phyloP scores from a whole-genome alignment of 805 yeast genomes.

The Brettanomyces bruxellensis region DNA sequence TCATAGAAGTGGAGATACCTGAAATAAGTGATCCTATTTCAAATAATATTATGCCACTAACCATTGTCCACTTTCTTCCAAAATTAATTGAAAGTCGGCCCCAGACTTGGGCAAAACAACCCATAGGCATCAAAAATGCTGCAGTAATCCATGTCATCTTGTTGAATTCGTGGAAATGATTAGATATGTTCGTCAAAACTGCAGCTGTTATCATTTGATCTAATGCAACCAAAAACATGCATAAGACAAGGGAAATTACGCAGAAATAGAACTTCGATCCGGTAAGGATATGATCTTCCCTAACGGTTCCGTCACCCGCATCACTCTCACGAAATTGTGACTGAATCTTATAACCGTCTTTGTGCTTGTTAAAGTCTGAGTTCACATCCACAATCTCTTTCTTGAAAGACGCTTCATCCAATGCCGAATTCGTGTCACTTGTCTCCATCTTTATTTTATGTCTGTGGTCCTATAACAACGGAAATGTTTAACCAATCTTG shows the following conservation, averaged over 20 bases:
- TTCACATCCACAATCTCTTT: not conserved
- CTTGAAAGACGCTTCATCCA: not conserved
- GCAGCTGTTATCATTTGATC: conserved; percentile 53
- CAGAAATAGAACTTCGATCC: conserved; percentile 15
- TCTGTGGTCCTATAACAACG: not conserved
- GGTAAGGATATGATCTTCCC: conserved; percentile 18
- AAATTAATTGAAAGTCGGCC: conserved; percentile 47
- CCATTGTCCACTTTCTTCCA: conserved; percentile 45
- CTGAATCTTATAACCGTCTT: not conserved
- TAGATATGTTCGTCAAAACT: conserved; percentile 39
- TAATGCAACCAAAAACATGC: conserved; percentile 29
- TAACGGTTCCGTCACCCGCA: conserved; percentile 30
- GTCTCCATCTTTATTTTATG: not conserved
- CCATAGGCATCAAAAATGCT: conserved; percentile 46
- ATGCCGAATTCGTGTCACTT: not conserved
- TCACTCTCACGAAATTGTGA: conserved; percentile 27
- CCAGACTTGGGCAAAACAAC: conserved; percentile 44
- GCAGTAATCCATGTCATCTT: conserved; percentile 52
- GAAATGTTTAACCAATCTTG: not conserved
- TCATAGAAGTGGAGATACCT: conserved; percentile 47
- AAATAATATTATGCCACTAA: conserved; percentile 42
- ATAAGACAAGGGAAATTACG: conserved; percentile 8
- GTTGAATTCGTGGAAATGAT: conserved; percentile 38
- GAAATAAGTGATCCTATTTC: conserved; percentile 54
- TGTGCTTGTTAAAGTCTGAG: not conserved